phyloP scores from a whole-genome alignment of 2,329 filamentous ascomycete genomes.

The Dryadomyces sulphureus region DNA sequence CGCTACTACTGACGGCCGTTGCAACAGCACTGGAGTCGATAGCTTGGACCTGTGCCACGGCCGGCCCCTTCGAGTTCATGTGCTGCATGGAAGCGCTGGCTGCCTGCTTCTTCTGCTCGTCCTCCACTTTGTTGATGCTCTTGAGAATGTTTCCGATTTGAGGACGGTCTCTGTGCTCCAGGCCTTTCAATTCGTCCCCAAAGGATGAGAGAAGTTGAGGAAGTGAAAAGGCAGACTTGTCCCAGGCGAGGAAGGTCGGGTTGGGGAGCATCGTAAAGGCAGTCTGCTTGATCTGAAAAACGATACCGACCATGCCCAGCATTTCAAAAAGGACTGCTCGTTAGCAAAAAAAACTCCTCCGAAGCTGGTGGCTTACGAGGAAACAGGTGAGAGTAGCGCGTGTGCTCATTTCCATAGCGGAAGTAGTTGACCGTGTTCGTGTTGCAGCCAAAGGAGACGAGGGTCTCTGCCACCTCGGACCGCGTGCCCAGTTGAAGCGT shows the following conservation, averaged over 20 bases:
- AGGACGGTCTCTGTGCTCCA: background rate
- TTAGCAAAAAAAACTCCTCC: background rate
- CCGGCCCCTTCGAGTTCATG: no score
- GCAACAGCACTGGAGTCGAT: background rate
- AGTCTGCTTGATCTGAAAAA: slow-evolving; percentile 33
- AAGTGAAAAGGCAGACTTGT: slow-evolving; percentile 10
- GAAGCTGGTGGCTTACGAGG: no score
- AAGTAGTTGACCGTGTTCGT: slow-evolving; percentile 34
- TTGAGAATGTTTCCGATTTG: background rate
- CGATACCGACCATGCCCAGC: slow-evolving; percentile 37
- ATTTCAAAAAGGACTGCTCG: slow-evolving; percentile 39
- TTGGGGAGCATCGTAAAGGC: slow-evolving; percentile 40
- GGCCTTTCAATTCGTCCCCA: background rate
- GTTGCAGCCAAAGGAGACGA: slow-evolving; percentile 39
- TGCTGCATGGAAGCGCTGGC: background rate
- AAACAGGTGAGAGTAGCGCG: slow-evolving; percentile 31
- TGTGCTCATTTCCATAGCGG: slow-evolving; percentile 16
- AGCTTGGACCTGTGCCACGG: no score
- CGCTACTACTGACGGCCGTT: background rate
- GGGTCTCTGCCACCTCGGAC: slow-evolving; percentile 34
- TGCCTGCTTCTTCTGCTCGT: background rate
- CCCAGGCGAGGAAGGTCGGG: slow-evolving; percentile 35
- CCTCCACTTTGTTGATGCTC: background rate
- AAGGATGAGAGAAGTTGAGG: background rate
- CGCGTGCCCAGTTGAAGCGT: slow-evolving; percentile 32